phyloP scores from a whole-genome alignment of 2,329 filamentous ascomycete genomes.

The Plectosphaerella cucumerina region DNA sequence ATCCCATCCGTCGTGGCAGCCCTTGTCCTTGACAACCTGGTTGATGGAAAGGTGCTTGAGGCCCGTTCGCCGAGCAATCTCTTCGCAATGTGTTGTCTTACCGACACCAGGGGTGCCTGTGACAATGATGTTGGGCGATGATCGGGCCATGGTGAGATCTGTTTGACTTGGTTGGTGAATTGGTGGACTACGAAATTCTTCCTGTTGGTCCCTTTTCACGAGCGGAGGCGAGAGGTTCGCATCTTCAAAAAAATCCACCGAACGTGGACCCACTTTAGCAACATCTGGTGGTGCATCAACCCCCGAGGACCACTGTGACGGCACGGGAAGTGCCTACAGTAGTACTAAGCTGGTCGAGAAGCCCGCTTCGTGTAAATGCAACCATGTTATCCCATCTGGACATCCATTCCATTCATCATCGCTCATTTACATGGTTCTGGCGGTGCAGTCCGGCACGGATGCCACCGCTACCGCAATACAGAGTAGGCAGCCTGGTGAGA shows the following conservation, averaged over 20 bases:
- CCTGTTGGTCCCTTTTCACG: too few species aligned
- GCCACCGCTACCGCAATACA: not conserved
- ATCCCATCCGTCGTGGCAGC: slow-evolving; percentile 83
- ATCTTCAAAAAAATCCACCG: too few species aligned
- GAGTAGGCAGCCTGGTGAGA: not conserved
- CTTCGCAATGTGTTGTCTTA: slow-evolving; percentile 89
- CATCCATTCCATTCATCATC: not conserved
- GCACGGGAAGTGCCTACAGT: too few species aligned
- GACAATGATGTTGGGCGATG: slow-evolving; percentile 81
- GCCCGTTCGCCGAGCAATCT: slow-evolving; percentile 69
- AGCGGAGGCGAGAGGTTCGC: too few species aligned
- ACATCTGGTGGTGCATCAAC: too few species aligned
- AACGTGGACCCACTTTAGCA: too few species aligned
- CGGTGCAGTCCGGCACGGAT: not conserved
- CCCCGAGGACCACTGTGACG: too few species aligned
- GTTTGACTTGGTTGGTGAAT: too few species aligned
- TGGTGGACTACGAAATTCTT: too few species aligned
- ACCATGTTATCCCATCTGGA: not conserved
- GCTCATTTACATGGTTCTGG: not conserved
- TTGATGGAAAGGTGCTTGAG: slow-evolving; percentile 86
- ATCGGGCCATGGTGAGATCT: slow-evolving; percentile 27
- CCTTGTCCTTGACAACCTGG: slow-evolving; percentile 82
- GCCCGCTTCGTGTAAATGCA: too few species aligned
- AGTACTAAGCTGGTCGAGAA: too few species aligned
- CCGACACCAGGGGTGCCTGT: slow-evolving; percentile 95